These are phyloP conservation scores for Wickerhamiella spandovensis DNA, from an alignment of 805 yeast species.

Conservation along the genomic window DNA sequence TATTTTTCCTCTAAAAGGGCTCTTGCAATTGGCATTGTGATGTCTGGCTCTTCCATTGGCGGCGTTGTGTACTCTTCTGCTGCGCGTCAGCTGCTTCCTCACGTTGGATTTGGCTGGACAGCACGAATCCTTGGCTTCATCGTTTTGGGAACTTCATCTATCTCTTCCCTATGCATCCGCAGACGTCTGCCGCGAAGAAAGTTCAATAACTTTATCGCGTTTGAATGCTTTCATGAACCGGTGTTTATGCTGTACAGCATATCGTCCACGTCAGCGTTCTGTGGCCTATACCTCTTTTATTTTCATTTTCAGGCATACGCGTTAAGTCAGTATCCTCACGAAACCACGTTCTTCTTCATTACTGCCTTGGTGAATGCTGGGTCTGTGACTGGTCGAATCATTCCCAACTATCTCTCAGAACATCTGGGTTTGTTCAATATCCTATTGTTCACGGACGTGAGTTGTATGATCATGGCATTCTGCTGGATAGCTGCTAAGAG, in stretches of 20 bases:
- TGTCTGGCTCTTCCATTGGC: constrained; percentile 41
- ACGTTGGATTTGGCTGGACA: constrained; percentile 42
- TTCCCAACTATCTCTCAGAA: constrained; percentile 37
- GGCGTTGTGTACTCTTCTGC: constrained; percentile 36
- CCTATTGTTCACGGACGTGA: background rate
- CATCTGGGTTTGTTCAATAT: constrained; percentile 6
- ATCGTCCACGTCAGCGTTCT: constrained; percentile 19
- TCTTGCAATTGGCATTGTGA: constrained; percentile 33
- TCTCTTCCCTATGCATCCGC: constrained; percentile 17
- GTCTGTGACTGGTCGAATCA: constrained; percentile 37
- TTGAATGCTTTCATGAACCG: constrained; percentile 19
- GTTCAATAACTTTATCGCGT: constrained; percentile 17
- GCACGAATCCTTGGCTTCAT: constrained; percentile 38
- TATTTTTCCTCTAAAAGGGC: constrained; percentile 34
- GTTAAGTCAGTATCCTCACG: constrained; percentile 12
- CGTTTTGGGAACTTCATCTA: constrained; percentile 20
- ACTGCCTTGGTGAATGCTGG: constrained; percentile 26
- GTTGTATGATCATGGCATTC: constrained; percentile 21
- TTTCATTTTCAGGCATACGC: constrained; percentile 26
- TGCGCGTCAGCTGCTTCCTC: constrained; percentile 29
- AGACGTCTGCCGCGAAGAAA: constrained; percentile 22
- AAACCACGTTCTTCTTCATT: constrained; percentile 17
- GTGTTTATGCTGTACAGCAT: constrained; percentile 16
- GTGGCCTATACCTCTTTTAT: constrained; percentile 25
- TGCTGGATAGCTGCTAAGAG: constrained; percentile 24